Evolutionary conservation across 140 eudicot species (phyloP).

Genomic region (Cichorium intybus): DNA sequence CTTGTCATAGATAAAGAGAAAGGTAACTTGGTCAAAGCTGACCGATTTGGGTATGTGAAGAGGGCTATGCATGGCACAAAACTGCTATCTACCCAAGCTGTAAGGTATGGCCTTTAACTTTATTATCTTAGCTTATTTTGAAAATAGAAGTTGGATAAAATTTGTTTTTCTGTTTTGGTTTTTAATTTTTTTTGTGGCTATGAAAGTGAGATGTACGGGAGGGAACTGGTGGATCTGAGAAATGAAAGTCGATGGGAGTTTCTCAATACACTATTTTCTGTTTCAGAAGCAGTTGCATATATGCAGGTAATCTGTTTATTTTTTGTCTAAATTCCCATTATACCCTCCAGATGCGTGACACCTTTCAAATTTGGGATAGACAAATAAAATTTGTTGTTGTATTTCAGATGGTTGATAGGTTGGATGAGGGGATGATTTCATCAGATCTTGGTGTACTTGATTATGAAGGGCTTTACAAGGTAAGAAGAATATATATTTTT

Average conservation of each 20-base stretch:
- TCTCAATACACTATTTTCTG: slow-evolving; percentile 89
- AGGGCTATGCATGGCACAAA: slow-evolving; percentile 98
- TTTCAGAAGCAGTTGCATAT: slow-evolving; percentile 96
- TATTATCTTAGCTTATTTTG: background rate
- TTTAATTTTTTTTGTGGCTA: slow-evolving; percentile 47
- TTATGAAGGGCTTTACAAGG: slow-evolving; percentile 98
- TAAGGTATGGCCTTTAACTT: slow-evolving; percentile 50
- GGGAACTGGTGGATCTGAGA: slow-evolving; percentile 95
- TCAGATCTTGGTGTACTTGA: slow-evolving; percentile 84
- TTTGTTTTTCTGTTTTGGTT: slow-evolving; percentile 5
- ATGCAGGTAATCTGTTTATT: slow-evolving; percentile 74
- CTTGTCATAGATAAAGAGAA: slow-evolving; percentile 96
- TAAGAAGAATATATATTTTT: slow-evolving; percentile 21
- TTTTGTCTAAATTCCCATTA: slow-evolving; percentile 15
- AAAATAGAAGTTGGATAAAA: slow-evolving; percentile 12
- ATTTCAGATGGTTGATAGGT: slow-evolving; percentile 91
- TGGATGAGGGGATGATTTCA: slow-evolving; percentile 82
- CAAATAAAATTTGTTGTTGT: background rate
- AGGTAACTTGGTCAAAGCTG: slow-evolving; percentile 95
- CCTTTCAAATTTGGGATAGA: background rate
- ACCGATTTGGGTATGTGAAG: slow-evolving; percentile 94
- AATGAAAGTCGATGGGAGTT: slow-evolving; percentile 94
- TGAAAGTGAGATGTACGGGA: slow-evolving; percentile 94
- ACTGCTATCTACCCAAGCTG: slow-evolving; percentile 84
- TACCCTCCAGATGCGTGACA: slow-evolving; percentile 11